These are phyloP conservation scores for Carex kokanica DNA, from an alignment of 176 grass and related monocot species.

Conservation along the genomic window DNA sequence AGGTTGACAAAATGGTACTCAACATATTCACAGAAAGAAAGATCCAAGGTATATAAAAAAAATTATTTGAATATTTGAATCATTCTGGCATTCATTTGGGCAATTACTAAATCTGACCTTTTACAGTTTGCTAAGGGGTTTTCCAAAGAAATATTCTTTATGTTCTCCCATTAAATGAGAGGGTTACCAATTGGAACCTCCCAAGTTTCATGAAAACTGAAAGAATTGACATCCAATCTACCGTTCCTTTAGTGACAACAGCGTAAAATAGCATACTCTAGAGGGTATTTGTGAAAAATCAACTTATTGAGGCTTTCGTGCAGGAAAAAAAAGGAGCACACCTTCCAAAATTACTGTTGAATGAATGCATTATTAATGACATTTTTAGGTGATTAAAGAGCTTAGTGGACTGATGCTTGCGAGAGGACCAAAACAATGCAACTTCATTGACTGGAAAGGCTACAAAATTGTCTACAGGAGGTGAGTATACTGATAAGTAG, in stretches of 20 bases:
- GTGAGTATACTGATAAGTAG: conserved; percentile 22
- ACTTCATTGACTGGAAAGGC: conserved; percentile 78
- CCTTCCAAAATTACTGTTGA: not conserved
- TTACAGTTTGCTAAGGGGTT: not conserved
- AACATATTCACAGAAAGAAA: conserved; percentile 69
- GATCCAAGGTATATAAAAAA: conserved; percentile 47
- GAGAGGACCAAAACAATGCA: conserved; percentile 68
- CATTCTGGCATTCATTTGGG: not conserved
- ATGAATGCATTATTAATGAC: not conserved
- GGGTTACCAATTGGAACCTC: not conserved
- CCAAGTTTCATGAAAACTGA: not conserved
- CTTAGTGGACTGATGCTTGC: conserved; percentile 58
- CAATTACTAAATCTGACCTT: not conserved
- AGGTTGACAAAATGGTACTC: conserved; percentile 91
- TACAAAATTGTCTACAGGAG: conserved; percentile 74
- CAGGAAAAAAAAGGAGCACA: not conserved
- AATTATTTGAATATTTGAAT: not conserved
- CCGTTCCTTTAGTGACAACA: not conserved
- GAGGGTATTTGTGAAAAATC: not conserved
- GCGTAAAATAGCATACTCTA: not conserved
- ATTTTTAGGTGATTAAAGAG: conserved; percentile 52
- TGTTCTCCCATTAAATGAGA: not conserved
- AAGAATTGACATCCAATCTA: not conserved
- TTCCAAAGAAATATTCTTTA: not conserved
- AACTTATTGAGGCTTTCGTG: not conserved